These are phyloP conservation scores for Coniochaeta hoffmannii DNA, from an alignment of 2,329 filamentous ascomycete species.

Conservation along the genomic window DNA sequence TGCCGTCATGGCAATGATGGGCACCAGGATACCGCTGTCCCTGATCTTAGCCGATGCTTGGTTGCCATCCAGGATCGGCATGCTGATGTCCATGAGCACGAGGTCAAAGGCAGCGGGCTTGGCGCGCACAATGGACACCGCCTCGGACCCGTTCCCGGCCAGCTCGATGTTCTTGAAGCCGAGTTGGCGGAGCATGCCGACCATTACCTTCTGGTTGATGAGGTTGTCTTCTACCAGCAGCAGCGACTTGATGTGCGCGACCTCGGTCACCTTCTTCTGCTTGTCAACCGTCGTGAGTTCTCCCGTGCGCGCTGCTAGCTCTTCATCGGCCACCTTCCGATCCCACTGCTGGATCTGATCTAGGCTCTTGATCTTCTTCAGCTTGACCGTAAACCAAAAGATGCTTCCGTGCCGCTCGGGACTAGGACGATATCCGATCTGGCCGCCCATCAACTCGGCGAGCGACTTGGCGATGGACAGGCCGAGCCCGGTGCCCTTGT, in stretches of 20 bases:
- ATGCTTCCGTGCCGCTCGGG: conserved; percentile 37
- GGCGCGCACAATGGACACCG: conserved; percentile 31
- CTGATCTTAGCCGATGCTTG: conserved; percentile 43
- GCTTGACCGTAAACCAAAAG: conserved; percentile 42
- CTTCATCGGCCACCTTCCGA: conserved; percentile 9
- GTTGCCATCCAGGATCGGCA: conserved; percentile 51
- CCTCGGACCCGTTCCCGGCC: conserved; percentile 34
- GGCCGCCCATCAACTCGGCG: conserved; percentile 64
- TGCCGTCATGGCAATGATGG: conserved; percentile 44
- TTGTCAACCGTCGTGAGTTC: not conserved
- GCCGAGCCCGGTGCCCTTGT: conserved; percentile 71
- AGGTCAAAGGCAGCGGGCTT: conserved; percentile 35
- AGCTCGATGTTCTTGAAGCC: conserved; percentile 33
- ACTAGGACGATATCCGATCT: conserved; percentile 32
- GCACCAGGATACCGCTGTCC: conserved; percentile 20
- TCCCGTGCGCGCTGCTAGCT: not conserved
- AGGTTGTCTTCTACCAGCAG: conserved; percentile 33
- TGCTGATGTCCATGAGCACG: conserved; percentile 52
- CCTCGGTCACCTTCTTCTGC: conserved; percentile 20
- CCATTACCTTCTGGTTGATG: conserved; percentile 33
- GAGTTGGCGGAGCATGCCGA: conserved; percentile 26
- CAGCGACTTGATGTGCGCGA: conserved; percentile 31
- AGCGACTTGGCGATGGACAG: conserved; percentile 77
- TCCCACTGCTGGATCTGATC: conserved; percentile 19
- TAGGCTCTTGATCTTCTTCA: conserved; percentile 27